phyloP scores from a whole-genome alignment of 495 filamentous ascomycete genomes.

The Aspergillus leporis region DNA sequence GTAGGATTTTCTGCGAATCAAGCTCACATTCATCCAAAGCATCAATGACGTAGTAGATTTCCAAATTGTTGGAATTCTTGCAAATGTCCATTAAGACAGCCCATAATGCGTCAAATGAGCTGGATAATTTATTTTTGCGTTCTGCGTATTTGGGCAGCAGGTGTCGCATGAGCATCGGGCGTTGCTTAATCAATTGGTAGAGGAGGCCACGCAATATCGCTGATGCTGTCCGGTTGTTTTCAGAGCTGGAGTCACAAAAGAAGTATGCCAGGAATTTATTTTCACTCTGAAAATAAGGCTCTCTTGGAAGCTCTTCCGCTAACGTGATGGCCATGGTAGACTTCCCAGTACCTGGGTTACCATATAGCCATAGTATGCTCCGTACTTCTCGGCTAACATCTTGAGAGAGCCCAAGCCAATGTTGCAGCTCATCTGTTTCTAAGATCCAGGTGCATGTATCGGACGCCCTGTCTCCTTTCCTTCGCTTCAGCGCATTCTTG shows the following conservation, averaged over 20 bases:
- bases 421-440: slow-evolving; percentile 17
- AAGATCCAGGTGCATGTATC: slow-evolving; percentile 33
- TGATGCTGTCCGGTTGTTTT: slow-evolving; percentile 15
- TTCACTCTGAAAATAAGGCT: slow-evolving; percentile 8
- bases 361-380: slow-evolving; percentile 24
- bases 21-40: slow-evolving; percentile 32
- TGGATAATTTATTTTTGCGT: slow-evolving; percentile 22
- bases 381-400: not conserved
- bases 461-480: slow-evolving; percentile 4
- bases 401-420: slow-evolving; percentile 15
- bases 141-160: slow-evolving; percentile 25
- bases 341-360: slow-evolving; percentile 31
- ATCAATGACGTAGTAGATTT: slow-evolving; percentile 29
- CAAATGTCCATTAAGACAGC: slow-evolving; percentile 17
- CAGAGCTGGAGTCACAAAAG: slow-evolving; percentile 29
- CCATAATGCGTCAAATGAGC: slow-evolving; percentile 34
- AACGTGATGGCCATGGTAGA: slow-evolving; percentile 28
- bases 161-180: slow-evolving; percentile 17
- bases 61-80: not conserved
- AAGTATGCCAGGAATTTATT: slow-evolving; percentile 27
- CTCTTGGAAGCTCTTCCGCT: slow-evolving; percentile 21
- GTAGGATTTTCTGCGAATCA: slow-evolving; percentile 17
- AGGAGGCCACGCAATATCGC: slow-evolving; percentile 28
- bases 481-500: slow-evolving; percentile 8
- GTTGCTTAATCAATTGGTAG: slow-evolving; percentile 25